Base-by-base conservation (phyloP, 495 filamentous ascomycete genomes). In the Acidomyces sp. region DNA sequence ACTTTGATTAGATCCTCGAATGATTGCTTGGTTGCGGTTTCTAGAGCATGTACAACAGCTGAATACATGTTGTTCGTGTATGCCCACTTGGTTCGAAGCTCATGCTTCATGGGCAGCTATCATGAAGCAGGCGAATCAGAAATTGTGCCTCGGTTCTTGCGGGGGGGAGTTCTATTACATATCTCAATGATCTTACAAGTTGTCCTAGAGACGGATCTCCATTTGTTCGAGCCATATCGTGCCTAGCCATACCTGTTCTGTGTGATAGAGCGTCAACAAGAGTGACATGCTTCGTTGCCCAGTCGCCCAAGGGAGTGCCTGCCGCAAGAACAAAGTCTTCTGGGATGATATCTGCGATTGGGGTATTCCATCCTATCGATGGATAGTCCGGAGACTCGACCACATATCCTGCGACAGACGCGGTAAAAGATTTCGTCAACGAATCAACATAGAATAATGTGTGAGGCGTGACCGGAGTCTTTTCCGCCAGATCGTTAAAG, bases 351-450 rank as follows among this genome's bases (percentile, higher is more conserved):
- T 59, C 48, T n/a, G 61, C 45, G 21, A 77, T 49, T 6, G 67
- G 63, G 0, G 70, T 73, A 4, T 59, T 55, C 58, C 67, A 75
- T 36, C 59, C 45, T 28, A 76, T 50, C 7, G 10, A 9, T 5
- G 41, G n/a, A 46, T 45, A 45, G 12, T 31, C 16, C 17, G 16
- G 31, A 3, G 61, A 53, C 12, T 65, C 59, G 30, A 76, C 62
- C 0, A 66, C 56, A 2, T 67, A 50, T 2, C 69, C 65, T 0
- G 70, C 46, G 18, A 60, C 55, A 9, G 73, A 68, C 1, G 64
- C 64, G 6, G 67, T 70, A 55, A 73, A 73, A 1, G 70, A 67
- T 52, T 77, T 76, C 17, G 69, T 75, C 1, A 71, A 76, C 48
- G 67, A 71, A 52, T 62, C 37, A n/a, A 13, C 17, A 15, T 43